These are phyloP conservation scores for Trichophaea hybrida DNA, from an alignment of 2,329 filamentous ascomycete species.

Conservation along the genomic window DNA sequence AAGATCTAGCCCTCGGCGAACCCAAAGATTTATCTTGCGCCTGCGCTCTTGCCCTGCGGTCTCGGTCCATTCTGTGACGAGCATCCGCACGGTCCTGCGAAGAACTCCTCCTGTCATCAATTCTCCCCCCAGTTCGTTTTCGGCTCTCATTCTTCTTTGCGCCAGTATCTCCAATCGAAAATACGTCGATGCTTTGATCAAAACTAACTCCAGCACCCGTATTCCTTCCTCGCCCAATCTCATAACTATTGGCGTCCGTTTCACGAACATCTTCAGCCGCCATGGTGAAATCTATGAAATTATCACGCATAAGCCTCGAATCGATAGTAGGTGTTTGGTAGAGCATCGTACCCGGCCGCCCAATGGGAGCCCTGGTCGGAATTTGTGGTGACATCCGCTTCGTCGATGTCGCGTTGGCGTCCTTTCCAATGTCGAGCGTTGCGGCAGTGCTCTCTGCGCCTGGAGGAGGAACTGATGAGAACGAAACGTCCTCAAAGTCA, in stretches of 20 bases:
- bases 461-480: slow-evolving; percentile 14
- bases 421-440: slow-evolving; percentile 1
- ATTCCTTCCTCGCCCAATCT: slow-evolving; percentile 14
- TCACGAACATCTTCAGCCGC: slow-evolving; percentile 13
- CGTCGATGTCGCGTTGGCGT: slow-evolving; percentile 1
- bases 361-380: not conserved
- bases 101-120: not conserved
- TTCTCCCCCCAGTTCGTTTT: not conserved
- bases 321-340: slow-evolving; percentile 15
- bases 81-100: not conserved
- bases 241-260: slow-evolving; percentile 13
- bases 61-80: not conserved
- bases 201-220: not conserved
- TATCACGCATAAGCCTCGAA: slow-evolving; percentile 14
- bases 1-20: not conserved
- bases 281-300: slow-evolving; percentile 24
- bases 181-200: not conserved
- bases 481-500: slow-evolving; percentile 20
- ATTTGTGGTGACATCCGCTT: not conserved
- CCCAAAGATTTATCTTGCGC: not conserved
- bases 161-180: not conserved
- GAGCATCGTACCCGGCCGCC: slow-evolving; percentile 1
- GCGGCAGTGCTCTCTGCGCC: not conserved
- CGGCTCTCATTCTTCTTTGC: slow-evolving; percentile 5
- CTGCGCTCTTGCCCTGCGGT: not conserved